These are phyloP conservation scores for Cymbidium sinense DNA, from an alignment of 106 monocot species.

Conservation along the genomic window DNA sequence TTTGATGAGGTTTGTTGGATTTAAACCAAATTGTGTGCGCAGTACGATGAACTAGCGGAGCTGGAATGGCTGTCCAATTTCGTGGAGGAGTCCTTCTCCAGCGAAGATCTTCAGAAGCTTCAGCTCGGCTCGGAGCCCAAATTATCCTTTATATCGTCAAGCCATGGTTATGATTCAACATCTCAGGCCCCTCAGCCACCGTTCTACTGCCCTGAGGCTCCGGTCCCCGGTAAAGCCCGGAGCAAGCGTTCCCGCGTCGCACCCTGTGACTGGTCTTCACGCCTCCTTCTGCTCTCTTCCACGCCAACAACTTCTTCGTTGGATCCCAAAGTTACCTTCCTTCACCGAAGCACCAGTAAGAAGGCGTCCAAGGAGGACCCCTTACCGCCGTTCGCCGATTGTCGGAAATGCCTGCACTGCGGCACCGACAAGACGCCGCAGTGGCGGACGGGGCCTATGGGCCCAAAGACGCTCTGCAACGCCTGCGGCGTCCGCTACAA, in stretches of 20 bases:
- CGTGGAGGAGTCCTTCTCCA: constrained; percentile 56
- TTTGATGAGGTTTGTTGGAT: constrained; percentile 44
- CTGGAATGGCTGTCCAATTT: constrained; percentile 72
- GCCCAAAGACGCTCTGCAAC: constrained; percentile 26
- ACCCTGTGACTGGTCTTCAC: constrained; percentile 47
- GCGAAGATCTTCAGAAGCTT: constrained; percentile 40
- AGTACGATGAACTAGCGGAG: constrained; percentile 55
- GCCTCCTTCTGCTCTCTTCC: constrained; percentile 33
- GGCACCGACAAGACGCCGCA: too few species aligned
- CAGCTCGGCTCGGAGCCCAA: too few species aligned
- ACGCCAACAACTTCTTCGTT: constrained; percentile 14
- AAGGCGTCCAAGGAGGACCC: constrained; percentile 24
- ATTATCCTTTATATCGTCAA: constrained; percentile 7
- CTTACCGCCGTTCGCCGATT: constrained; percentile 5
- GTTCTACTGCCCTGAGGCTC: constrained; percentile 15
- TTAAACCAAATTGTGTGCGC: constrained; percentile 54
- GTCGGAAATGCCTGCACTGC: constrained; percentile 35
- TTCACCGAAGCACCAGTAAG: background rate
- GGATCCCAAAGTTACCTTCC: background rate
- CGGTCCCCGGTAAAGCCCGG: constrained; percentile 42
- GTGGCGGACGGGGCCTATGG: too few species aligned
- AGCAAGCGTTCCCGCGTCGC: constrained; percentile 72
- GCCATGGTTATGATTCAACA: constrained; percentile 32
- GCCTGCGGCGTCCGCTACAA: constrained; percentile 26
- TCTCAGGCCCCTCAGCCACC: too few species aligned